Percentiles rank a stretch among this genome's conserved stretches.
Conservation (phyloP, 768 basidiomycete species). For the Myochromella boudieri region DNA sequence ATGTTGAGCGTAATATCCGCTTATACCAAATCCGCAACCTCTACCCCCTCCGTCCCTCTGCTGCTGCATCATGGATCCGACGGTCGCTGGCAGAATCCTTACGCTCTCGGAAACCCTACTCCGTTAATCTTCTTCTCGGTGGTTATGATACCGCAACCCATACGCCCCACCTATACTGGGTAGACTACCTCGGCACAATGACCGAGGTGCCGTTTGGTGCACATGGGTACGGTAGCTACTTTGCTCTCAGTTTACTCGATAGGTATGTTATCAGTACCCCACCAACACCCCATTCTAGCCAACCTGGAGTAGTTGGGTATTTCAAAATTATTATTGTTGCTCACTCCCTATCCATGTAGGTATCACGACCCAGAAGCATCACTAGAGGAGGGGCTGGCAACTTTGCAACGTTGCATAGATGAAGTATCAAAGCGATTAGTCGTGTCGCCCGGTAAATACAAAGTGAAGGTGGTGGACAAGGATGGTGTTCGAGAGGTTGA, state of each 20-base stretch:
- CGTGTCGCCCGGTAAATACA: constrained; percentile 79
- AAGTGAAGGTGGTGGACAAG: constrained; percentile 90
- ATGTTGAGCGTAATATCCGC: constrained; percentile 91
- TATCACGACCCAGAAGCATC: constrained; percentile 90
- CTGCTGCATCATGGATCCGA: constrained; percentile 95
- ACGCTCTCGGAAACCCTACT: constrained; percentile 83
- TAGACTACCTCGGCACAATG: constrained; percentile 93
- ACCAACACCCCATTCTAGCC: not conserved
- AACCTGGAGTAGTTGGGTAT: too few species aligned
- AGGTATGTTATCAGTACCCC: constrained; percentile 46
- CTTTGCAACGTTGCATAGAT: constrained; percentile 82
- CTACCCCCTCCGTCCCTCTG: constrained; percentile 83
- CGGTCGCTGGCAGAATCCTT: constrained; percentile 85
- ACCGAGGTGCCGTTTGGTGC: constrained; percentile 89
- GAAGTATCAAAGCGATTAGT: constrained; percentile 85
- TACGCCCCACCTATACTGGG: constrained; percentile 86
- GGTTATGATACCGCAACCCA: constrained; percentile 83
- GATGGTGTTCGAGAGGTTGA: constrained; percentile 85
- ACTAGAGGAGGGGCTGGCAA: constrained; percentile 82
- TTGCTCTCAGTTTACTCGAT: constrained; percentile 89
- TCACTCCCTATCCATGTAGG: constrained; percentile 32
- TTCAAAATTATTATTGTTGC: too few species aligned
- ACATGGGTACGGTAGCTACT: constrained; percentile 94
- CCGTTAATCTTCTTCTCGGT: constrained; percentile 90
- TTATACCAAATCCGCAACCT: constrained; percentile 95